Base-by-base conservation (phyloP, 805 yeast genomes). In the Candida quercuum region DNA sequence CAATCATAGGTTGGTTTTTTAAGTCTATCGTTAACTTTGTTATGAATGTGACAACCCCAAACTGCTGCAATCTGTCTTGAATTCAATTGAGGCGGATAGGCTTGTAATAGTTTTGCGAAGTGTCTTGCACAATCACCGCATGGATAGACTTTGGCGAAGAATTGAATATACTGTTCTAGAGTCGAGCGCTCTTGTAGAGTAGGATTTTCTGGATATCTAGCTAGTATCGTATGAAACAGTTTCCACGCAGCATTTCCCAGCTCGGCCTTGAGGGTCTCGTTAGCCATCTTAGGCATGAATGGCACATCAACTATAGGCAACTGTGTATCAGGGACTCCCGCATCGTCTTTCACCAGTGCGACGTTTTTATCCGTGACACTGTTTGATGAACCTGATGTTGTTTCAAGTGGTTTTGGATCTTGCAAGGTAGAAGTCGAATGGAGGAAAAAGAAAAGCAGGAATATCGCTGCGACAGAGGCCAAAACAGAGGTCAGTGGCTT, bases 71-170 rank as follows among this genome's bases (percentile, higher is more conserved):
- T 73, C 43, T 78, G 77, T 40, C 96, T 70, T 17, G 83, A 71
- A 7, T 76, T 67, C 4, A 82, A 71, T 54, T 93, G 99, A 3
- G 96, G 96, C 1, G 99, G 98, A 52, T 67, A 80, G 50, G 81
- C 70, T 39, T 66, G 54, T 39, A 93, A 61, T 46, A 91, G 63
- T 54, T 74, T 63, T 46, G 74, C 82, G 60, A 93, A 93, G 60
- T 93, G 98, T 46, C 86, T 69, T 0, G 99, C 97, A 63, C 98
- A 93, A 57, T 91, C 97, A 4, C 95, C 95, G 63, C 98, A 91
- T 0, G 99, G 99, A 47, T 93, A 93, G 9, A 93, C 91, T 51
- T 89, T 86, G 1, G 93, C 88, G 63, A 89, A 93, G 25, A 86
- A 64, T 17, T 75, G 63, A 16, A 93, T 71, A 57, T 79, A 93